These are phyloP conservation scores for Fraxinus excelsior DNA, from an alignment of 257 asterid species.

Conservation along the genomic window DNA sequence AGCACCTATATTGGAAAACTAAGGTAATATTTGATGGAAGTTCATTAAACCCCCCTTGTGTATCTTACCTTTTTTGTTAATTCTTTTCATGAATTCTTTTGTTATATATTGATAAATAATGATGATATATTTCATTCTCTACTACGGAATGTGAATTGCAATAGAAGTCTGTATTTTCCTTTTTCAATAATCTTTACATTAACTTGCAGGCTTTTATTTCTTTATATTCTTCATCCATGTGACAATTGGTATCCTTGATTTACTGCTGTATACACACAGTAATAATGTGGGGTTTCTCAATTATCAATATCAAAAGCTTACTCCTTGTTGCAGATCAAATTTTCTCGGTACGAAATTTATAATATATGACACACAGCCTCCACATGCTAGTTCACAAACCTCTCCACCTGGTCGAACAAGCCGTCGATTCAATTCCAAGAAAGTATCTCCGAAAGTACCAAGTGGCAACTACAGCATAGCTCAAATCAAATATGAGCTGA, in stretches of 20 bases:
- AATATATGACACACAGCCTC: constrained; percentile 64
- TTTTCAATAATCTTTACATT: not conserved
- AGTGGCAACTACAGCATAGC: constrained; percentile 59
- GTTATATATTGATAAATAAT: not conserved
- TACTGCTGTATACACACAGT: not conserved
- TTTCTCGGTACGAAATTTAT: constrained; percentile 59
- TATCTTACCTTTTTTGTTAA: not conserved
- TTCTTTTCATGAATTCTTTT: not conserved
- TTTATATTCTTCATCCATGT: not conserved
- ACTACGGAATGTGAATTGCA: too few species aligned
- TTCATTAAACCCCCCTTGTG: not conserved
- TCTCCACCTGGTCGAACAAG: constrained; percentile 48
- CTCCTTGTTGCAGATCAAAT: constrained; percentile 51
- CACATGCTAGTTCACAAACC: constrained; percentile 38
- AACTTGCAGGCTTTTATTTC: not conserved
- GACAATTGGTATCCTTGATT: not conserved
- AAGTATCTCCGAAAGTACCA: constrained; percentile 70
- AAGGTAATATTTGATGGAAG: constrained; percentile 30
- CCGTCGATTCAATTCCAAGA: constrained; percentile 54
- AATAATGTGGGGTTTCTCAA: not conserved
- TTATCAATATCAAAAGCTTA: not conserved
- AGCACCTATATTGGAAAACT: constrained; percentile 55
- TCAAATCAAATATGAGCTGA: constrained; percentile 64
- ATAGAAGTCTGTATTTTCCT: not conserved
- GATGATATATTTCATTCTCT: too few species aligned